phyloP scores from a whole-genome alignment of 176 grass and related monocot genomes.

The Triticum urartu region DNA sequence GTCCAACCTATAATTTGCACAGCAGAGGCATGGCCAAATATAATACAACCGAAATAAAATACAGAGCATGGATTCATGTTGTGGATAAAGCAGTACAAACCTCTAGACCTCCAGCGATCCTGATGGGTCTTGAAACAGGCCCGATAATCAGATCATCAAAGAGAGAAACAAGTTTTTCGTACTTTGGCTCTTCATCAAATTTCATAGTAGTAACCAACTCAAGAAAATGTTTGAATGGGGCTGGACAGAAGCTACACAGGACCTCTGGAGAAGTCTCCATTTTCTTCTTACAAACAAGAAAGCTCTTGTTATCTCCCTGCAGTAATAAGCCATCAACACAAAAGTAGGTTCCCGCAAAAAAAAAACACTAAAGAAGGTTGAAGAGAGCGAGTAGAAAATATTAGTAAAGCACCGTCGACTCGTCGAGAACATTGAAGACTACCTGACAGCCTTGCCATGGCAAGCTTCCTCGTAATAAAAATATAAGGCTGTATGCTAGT shows the following conservation, averaged over 20 bases:
- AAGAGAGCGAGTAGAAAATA: not conserved
- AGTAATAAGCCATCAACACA: conserved; percentile 15
- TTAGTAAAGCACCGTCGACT: not conserved
- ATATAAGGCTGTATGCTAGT: conserved; percentile 82
- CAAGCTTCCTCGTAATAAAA: conserved; percentile 69
- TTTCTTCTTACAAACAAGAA: conserved; percentile 93
- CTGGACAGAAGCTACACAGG: conserved; percentile 58
- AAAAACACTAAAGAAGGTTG: conserved; percentile 18
- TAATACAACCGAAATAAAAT: not conserved
- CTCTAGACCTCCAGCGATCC: conserved; percentile 68
- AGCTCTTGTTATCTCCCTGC: conserved; percentile 77
- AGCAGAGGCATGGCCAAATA: not conserved
- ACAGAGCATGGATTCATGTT: not conserved
- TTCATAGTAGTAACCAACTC: conserved; percentile 77
- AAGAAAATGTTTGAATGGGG: conserved; percentile 78
- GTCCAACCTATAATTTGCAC: conserved; percentile 48
- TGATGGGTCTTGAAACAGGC: conserved; percentile 57
- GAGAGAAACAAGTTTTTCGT: conserved; percentile 60
- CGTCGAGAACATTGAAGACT: conserved; percentile 1
- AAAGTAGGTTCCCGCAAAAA: not conserved
- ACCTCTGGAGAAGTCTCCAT: conserved; percentile 65
- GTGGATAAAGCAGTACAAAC: conserved; percentile 22
- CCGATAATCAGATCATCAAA: conserved; percentile 63
- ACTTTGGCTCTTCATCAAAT: conserved; percentile 87
- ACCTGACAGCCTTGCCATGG: conserved; percentile 93